These are phyloP conservation scores for Aegilops bicornis DNA, from an alignment of 176 grass and related monocot genomes.

Conservation along the genomic window DNA sequence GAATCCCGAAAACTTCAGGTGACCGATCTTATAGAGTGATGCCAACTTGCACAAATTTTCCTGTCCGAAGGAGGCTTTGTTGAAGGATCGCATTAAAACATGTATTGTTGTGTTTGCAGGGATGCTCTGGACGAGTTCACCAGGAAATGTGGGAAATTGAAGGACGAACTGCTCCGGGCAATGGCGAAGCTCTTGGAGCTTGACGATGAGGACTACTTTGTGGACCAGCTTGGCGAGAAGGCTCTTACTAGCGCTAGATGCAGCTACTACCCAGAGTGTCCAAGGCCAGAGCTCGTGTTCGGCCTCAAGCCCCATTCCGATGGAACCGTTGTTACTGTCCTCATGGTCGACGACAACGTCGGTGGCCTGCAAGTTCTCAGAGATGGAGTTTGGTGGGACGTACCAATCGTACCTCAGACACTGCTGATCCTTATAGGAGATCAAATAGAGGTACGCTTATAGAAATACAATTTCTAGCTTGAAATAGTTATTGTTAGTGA, in stretches of 20 bases:
- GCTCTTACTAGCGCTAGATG: conserved; percentile 14
- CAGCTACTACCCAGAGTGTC: conserved; percentile 53
- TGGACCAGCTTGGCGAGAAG: conserved; percentile 3
- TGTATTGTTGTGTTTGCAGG: conserved; percentile 12
- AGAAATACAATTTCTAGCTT: not conserved
- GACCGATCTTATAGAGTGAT: not conserved
- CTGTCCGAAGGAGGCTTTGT: not conserved
- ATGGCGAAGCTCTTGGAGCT: conserved; percentile 40
- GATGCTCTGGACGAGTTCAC: conserved; percentile 40
- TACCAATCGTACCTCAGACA: conserved; percentile 23
- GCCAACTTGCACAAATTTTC: not conserved
- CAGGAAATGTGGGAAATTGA: conserved; percentile 7
- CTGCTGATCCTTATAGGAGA: conserved; percentile 54
- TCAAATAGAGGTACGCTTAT: conserved; percentile 39
- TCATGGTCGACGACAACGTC: conserved; percentile 42
- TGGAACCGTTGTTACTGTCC: conserved; percentile 21
- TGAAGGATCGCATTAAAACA: not conserved
- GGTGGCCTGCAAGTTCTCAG: conserved; percentile 45
- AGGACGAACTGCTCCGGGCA: not conserved
- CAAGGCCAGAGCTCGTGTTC: conserved; percentile 42
- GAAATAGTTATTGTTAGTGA: not conserved
- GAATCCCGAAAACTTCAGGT: conserved; percentile 49
- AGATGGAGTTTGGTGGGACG: conserved; percentile 43
- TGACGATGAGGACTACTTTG: conserved; percentile 26
- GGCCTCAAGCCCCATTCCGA: conserved; percentile 69